phyloP scores from a whole-genome alignment of 75 land plant species.

The Gnetum montanum region DNA sequence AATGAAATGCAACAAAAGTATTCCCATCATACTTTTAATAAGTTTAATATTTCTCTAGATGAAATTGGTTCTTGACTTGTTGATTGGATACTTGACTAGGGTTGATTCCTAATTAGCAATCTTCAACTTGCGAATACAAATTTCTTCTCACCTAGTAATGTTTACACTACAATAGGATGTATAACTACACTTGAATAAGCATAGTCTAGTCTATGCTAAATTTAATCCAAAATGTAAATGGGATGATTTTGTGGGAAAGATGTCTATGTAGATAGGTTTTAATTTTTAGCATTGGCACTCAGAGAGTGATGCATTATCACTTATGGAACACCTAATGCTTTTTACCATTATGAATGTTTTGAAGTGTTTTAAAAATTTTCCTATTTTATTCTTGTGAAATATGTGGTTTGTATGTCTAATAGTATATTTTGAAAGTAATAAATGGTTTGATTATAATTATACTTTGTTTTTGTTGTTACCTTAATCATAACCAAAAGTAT shows the following conservation, averaged over 20 bases:
- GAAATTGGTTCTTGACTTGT: slow-evolving; percentile 67
- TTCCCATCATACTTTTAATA: slow-evolving; percentile 68
- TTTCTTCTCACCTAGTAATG: slow-evolving; percentile 73
- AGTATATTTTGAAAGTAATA: not conserved
- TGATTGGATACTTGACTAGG: slow-evolving; percentile 72
- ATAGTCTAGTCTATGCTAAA: slow-evolving; percentile 43
- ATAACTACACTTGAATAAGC: slow-evolving; percentile 66
- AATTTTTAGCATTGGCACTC: slow-evolving; percentile 56
- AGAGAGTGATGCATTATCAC: slow-evolving; percentile 86
- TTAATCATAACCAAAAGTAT: too few species aligned
- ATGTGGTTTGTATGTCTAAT: not conserved
- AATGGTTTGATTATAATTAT: not conserved
- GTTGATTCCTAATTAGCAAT: slow-evolving; percentile 73
- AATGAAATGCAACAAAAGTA: slow-evolving; percentile 85
- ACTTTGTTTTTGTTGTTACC: too few species aligned
- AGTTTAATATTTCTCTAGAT: slow-evolving; percentile 81
- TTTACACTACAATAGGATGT: slow-evolving; percentile 61
- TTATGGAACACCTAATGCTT: slow-evolving; percentile 66
- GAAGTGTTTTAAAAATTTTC: not conserved
- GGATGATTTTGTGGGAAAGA: slow-evolving; percentile 58
- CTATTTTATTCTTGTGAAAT: not conserved
- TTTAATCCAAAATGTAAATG: slow-evolving; percentile 65
- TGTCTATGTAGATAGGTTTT: slow-evolving; percentile 78
- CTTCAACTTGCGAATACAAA: slow-evolving; percentile 87
- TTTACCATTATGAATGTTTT: not conserved